These are phyloP conservation scores for Lasiodiplodia citricola DNA, from an alignment of 2,329 filamentous ascomycete species.

Conservation along the genomic window DNA sequence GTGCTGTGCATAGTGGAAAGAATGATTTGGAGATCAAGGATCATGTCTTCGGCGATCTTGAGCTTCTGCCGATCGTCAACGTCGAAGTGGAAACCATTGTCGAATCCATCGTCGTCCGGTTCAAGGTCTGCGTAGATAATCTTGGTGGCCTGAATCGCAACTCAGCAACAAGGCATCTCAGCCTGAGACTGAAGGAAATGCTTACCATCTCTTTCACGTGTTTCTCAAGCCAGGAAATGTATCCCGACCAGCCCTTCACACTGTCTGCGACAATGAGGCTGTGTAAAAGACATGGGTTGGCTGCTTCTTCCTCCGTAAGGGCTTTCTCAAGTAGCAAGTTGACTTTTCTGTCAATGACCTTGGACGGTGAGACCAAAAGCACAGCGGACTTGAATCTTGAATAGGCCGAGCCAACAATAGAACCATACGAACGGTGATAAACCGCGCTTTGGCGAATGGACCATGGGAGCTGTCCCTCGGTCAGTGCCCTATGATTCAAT, in stretches of 20 bases:
- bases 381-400: conserved; percentile 7
- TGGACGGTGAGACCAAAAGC: conserved; percentile 25
- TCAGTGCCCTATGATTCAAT: conserved; percentile 3
- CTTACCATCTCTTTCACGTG: conserved; percentile 23
- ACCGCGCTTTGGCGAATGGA: conserved; percentile 28
- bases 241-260: conserved; percentile 25
- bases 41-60: conserved; percentile 23
- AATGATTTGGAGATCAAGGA: conserved; percentile 25
- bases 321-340: neutral
- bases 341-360: conserved; percentile 8
- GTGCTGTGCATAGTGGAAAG: conserved; percentile 17
- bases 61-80: conserved; percentile 27
- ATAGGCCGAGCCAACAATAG: neutral
- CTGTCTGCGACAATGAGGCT: conserved; percentile 22
- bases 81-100: conserved; percentile 13
- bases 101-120: neutral
- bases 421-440: conserved; percentile 8
- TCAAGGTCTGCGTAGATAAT: conserved; percentile 15
- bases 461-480: conserved; percentile 25
- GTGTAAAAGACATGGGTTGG: neutral
- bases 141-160: neutral
- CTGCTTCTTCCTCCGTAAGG: neutral
- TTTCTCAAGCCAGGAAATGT: conserved; percentile 28
- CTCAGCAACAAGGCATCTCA: neutral
- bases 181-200: neutral